These are phyloP conservation scores for Silene latifolia DNA, from an alignment of 148 eudicot genomes.

Conservation along the genomic window DNA sequence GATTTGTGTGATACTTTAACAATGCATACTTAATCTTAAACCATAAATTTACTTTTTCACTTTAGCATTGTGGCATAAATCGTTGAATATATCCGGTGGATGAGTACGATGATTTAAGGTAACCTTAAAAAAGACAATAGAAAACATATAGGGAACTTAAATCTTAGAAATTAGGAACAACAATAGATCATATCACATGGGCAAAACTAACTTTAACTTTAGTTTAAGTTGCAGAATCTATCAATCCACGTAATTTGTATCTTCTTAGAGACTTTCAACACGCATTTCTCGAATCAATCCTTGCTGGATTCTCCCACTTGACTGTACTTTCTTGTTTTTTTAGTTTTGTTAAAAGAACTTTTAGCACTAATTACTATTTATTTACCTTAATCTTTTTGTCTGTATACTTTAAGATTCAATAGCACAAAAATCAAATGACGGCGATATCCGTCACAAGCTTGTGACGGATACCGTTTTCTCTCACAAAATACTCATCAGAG, in stretches of 20 bases:
- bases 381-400: too few relatives aligned
- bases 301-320: conserved; percentile 24
- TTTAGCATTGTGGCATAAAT: neutral
- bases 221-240: conserved; percentile 22
- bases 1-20: too few relatives aligned
- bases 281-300: conserved; percentile 16
- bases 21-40: too few relatives aligned
- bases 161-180: conserved; percentile 2
- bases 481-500: too few relatives aligned
- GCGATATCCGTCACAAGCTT: too few relatives aligned
- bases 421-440: too few relatives aligned
- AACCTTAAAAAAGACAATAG: conserved; percentile 16
- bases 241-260: conserved; percentile 23
- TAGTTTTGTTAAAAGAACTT: too few relatives aligned
- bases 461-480: too few relatives aligned
- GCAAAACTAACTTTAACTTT: conserved; percentile 12
- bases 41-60: neutral
- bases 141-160: conserved; percentile 7
- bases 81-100: neutral
- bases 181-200: conserved; percentile 20
- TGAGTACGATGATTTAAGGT: neutral
- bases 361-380: too few relatives aligned
- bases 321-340: neutral
- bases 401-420: too few relatives aligned
- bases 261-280: conserved; percentile 24